Base-by-base conservation (phyloP, 768 basidiomycete genomes). In the Exidia glandulosa region DNA sequence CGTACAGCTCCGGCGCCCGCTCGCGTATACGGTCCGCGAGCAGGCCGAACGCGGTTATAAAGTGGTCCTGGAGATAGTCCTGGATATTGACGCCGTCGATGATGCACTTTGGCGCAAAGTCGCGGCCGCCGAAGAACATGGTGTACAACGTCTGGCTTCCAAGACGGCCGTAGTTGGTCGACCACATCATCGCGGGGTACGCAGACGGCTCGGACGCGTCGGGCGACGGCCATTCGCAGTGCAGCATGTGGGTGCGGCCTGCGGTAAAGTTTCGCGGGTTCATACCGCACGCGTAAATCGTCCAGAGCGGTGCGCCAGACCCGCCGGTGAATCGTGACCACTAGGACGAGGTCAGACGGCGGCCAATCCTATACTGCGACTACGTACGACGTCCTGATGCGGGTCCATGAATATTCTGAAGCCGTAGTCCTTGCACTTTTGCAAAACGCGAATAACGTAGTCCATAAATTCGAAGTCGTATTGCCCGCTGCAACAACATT, bases 241-340 rank as follows among this genome's bases (percentile, higher is more conserved):
- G 94, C 9, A 99, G 66, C 57, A 94, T 83, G 33, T 93, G 86
- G 7, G 90, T 79, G 68, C 89, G 86, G 1, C 94, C 96, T 0
- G 86, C 80, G 1, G 89, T 90, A 64, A 98, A 84, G 63, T 88
- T 82, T 58, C 83, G 79, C 0, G 94, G 91, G 66, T 97, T 78
- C 62, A 98, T 84, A 12, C 94, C 95, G 68, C 92, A 95, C 0
- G 94, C 94, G 5, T 79, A 76, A 9, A 96, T 79, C 0, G 91
- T 94, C 94, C 94, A 97, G 68, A 84, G 94, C 0, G 94, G 94
- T 0, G 94, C 94, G 13, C 94, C 94, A 3, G 91, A 93, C 7
- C 95, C 95, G 23, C 93, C 92, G 19, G 88, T 87, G 75, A 92
- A 95, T 48, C 95, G 89, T 1, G 94, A 95, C 88, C 93, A 98